Base-by-base conservation (phyloP, 1,284 basidiomycete species). In the Vanrija pseudolonga region DNA sequence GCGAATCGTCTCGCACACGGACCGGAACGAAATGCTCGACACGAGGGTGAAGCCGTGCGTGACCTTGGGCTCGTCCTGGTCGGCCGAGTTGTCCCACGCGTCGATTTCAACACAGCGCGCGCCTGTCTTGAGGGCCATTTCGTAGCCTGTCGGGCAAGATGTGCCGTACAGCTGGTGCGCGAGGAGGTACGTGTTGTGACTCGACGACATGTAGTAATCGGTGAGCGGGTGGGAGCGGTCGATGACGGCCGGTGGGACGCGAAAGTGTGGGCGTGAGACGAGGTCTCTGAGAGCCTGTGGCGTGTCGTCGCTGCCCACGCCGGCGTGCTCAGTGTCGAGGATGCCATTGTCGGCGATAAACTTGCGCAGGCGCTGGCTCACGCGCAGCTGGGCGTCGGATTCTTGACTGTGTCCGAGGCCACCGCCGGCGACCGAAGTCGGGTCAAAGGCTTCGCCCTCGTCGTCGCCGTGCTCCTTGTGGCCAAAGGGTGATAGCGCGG, bases 111-210 rank as follows among this genome's bases (percentile, higher is more conserved):
- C 58, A 32, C 58, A 60, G n/a, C 55, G 49, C 2, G 55, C 58
- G 6, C 58, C 58, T 3, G 55, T 47, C 18, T 18, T 24, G n/a
- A 60, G 41, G 8, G 44, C 38, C 5, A 46, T 38, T 40, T 52
- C 55, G 50, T 60, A 60, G 8, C 46, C 55, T 5, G 43, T 43
- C 15, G 55, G 45, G 18, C 51, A 51, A 6, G 52, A 54, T 14
- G 50, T 46, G 46, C 58, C 58, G 26, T 45, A 60, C 36, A 60
- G 52, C 55, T 60, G 58, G 39, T 60, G 46, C 8, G 58, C 93
- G 15, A 97, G 86, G 4, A 99, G 85, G 67, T 99, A 98, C 0
- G 96, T 98, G 67, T 99, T 98, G 71, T 98, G 96, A 28, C 91
- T 95, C 12, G 90, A 89, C 7, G 90, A 93, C 65, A 98, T 86